These are phyloP conservation scores for Cotoneaster glaucophyllus DNA, from an alignment of 306 rosid species.

Conservation along the genomic window DNA sequence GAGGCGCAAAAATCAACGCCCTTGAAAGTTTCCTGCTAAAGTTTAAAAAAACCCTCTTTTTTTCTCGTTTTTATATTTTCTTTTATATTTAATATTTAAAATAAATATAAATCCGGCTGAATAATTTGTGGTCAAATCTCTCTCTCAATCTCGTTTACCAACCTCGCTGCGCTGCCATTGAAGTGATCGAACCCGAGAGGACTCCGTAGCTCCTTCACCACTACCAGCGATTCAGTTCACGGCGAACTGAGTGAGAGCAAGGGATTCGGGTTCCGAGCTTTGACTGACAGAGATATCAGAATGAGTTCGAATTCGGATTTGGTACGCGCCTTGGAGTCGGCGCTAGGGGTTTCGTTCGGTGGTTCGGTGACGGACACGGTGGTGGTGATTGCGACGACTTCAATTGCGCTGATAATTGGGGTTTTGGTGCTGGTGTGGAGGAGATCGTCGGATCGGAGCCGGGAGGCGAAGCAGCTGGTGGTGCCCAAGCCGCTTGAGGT, in stretches of 20 bases:
- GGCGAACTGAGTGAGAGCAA: not conserved
- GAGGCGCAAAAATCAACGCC: not conserved
- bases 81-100: not conserved
- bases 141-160: not conserved
- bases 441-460: constrained; percentile 66
- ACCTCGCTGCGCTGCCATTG: not conserved
- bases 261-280: constrained; percentile 18
- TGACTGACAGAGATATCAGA: constrained; percentile 25
- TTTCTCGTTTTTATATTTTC: not conserved
- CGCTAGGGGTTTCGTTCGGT: constrained; percentile 59
- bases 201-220: not conserved
- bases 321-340: constrained; percentile 49
- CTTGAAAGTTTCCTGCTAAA: not conserved
- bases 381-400: constrained; percentile 45
- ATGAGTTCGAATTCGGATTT: constrained; percentile 51
- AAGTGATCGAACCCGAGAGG: constrained; percentile 7
- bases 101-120: not conserved
- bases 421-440: constrained; percentile 54
- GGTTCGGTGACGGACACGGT: constrained; percentile 57
- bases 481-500: constrained; percentile 36
- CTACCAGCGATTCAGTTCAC: not conserved
- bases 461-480: constrained; percentile 45
- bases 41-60: not conserved
- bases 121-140: constrained; percentile 18
- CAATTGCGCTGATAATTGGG: constrained; percentile 55